These are phyloP conservation scores for Saccharomycopsis sp. DNA, from an alignment of 805 yeast genomes.

Conservation along the genomic window DNA sequence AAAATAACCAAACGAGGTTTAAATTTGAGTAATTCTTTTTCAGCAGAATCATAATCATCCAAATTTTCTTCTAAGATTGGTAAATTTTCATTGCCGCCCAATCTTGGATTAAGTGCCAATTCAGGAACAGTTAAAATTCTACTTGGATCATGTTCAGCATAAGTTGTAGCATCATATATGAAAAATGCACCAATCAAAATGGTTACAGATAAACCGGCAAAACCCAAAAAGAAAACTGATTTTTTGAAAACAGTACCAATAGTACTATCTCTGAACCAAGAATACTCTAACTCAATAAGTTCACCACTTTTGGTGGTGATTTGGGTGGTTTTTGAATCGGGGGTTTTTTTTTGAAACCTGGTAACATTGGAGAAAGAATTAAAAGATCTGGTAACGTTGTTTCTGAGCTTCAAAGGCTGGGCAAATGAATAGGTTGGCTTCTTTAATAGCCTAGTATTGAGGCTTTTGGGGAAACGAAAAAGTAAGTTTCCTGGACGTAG, in stretches of 20 bases:
- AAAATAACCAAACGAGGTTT: slow-evolving; percentile 50
- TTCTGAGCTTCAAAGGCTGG: too few relatives aligned
- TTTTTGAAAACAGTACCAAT: slow-evolving; percentile 27
- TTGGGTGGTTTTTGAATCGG: background rate
- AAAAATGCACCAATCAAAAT: slow-evolving; percentile 40
- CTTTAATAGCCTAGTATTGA: too few relatives aligned
- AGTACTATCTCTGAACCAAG: slow-evolving; percentile 22
- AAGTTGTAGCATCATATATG: slow-evolving; percentile 59
- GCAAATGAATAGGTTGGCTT: too few relatives aligned
- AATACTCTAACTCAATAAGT: slow-evolving; percentile 11
- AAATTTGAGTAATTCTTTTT: slow-evolving; percentile 33
- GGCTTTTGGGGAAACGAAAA: too few relatives aligned
- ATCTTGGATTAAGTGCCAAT: slow-evolving; percentile 41
- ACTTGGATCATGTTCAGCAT: slow-evolving; percentile 31
- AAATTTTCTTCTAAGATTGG: slow-evolving; percentile 47
- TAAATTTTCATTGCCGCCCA: slow-evolving; percentile 64
- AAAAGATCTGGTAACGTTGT: too few relatives aligned
- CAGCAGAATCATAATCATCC: slow-evolving; percentile 45
- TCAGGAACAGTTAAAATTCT: slow-evolving; percentile 37
- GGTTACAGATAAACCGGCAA: slow-evolving; percentile 33
- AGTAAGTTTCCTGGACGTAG: too few relatives aligned
- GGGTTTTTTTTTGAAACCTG: too few relatives aligned
- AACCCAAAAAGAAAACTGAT: slow-evolving; percentile 31
- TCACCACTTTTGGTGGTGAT: slow-evolving; percentile 13
- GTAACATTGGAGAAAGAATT: too few relatives aligned